A percentile compares a stretch with the other conserved stretches of the same genome.
phyloP scores from a whole-genome alignment of 768 basidiomycete genomes.

The Collybiopsis confluens region DNA sequence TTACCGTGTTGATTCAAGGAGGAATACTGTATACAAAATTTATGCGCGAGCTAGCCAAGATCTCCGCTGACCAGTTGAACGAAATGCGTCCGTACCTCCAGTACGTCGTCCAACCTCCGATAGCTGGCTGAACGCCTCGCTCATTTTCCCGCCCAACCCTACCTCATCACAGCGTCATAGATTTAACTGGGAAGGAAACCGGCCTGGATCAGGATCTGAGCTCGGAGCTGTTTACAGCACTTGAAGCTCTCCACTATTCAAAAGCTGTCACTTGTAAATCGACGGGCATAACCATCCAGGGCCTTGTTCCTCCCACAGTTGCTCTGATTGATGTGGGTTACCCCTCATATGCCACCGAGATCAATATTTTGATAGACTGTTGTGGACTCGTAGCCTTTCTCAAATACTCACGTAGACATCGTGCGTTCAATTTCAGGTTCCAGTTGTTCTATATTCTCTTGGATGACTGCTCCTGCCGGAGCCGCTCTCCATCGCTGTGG shows the following conservation, averaged over 20 bases:
- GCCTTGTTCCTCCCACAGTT: background rate
- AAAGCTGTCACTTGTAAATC: background rate
- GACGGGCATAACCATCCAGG: background rate
- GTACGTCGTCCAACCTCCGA: background rate
- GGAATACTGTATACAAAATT: background rate
- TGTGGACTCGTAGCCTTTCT: background rate
- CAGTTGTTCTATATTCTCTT: background rate
- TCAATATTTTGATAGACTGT: no score
- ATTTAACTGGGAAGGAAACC: background rate
- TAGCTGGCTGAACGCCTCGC: background rate
- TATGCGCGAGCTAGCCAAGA: background rate
- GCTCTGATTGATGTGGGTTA: background rate
- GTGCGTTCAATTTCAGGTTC: background rate
- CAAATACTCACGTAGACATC: background rate
- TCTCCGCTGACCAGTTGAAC: background rate
- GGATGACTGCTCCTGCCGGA: background rate
- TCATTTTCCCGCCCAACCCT: background rate
- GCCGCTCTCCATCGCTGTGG: background rate
- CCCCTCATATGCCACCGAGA: no score
- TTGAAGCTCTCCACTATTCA: background rate
- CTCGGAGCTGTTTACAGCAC: background rate
- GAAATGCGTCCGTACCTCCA: background rate
- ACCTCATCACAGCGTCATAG: background rate
- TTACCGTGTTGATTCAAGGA: background rate
- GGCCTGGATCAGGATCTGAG: background rate